Base-by-base conservation (phyloP, 75 land plant genomes). In the Chamaecyparis obtusa region DNA sequence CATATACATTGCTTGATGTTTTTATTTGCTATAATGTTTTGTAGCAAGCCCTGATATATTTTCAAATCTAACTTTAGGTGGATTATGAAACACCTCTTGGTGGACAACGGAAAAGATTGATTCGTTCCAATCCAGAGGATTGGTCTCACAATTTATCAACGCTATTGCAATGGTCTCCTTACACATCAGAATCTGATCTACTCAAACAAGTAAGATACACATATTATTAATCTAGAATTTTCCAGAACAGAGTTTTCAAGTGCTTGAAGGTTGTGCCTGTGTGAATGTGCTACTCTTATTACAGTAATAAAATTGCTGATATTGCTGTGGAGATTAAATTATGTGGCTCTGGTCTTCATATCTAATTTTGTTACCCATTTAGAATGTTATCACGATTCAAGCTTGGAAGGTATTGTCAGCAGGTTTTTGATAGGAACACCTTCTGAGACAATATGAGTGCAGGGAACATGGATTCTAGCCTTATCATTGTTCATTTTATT, bases 91-190 rank as follows among this genome's bases (percentile, higher is more conserved):
- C 88, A 2, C 43, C 56, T 36, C 60, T 41, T n/a, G 51, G 35
- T 27, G 88, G 91, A 36, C 64, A 54, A 48, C 84, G 69, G 35
- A 85, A 90, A 88, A 83, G 83, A 21, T 56, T 89, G 55, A 30
- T 88, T 55, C 84, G 92, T 75, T 84, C 85, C 37, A 83, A 85
- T 43, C 33, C 55, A 67, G 80, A 85, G 27, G 93, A 92, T 60
- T 92, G 93, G 93, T 83, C 87, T 14, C 67, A 86, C 5, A 91
- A 91, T 86, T 41, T 92, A 82, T 77, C 88, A 30, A 91, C 93
- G 0, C 84, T 92, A 54, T 79, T 44, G 48, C 80, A 86, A 41
- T 92, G 93, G 93, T 88, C 86, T 76, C 93, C 93, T 33, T 92
- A 87, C 69, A 57, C 69, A 24, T 71, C 87, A 39, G 93, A 91